phyloP scores from a whole-genome alignment of 78 protist species.

The slime mould (Dictyostelium discoideum) region dicty_2.7 NC_007089.4:4822001-4822500 shows the following conservation, averaged over 20 bases:
- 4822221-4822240: constrained; percentile 4
- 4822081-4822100: background rate
- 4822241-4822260: background rate
- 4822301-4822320: background rate
- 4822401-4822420: background rate
- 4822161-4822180: background rate
- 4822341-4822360: background rate
- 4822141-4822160: background rate
- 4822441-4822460: background rate
- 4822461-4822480: background rate
- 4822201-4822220: background rate
- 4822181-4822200: background rate
- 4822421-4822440: background rate
- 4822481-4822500: background rate
- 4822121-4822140: background rate
- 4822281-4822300: background rate
- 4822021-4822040: background rate
- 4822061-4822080: background rate
- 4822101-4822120: background rate
- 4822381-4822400: background rate
- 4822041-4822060: background rate
- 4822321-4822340: background rate
- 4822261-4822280: background rate
- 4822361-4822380: background rate
- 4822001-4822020: background rate